Evolutionary conservation across 2,329 filamentous ascomycete species (phyloP).

Genomic region (Colletotrichum zoysiae): DNA sequence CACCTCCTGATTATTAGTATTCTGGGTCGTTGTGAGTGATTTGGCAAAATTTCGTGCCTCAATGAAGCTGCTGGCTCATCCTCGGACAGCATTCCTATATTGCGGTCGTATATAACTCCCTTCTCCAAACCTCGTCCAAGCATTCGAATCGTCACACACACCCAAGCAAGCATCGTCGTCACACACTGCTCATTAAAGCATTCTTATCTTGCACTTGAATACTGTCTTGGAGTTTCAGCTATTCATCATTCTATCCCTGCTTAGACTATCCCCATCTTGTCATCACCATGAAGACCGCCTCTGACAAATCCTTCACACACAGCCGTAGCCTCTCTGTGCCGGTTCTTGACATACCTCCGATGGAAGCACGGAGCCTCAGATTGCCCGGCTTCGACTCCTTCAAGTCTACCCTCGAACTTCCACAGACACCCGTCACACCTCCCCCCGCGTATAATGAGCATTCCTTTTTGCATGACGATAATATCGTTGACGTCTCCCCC

Average conservation of each 20-base stretch:
- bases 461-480: conserved; percentile 12
- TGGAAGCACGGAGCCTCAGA: not conserved
- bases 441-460: conserved; percentile 17
- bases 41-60: not conserved
- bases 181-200: not conserved
- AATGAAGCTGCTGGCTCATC: not conserved
- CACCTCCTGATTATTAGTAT: not conserved
- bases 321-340: conserved; percentile 19
- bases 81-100: too few relatives aligned
- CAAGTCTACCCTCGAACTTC: conserved; percentile 6
- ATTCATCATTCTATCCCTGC: not conserved
- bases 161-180: not conserved
- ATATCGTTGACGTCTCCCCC: not conserved
- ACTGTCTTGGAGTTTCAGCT: not conserved
- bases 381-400: not conserved
- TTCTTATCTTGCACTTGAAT: not conserved
- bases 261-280: not conserved
- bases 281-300: not conserved
- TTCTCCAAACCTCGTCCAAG: not conserved
- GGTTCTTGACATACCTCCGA: not conserved
- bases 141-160: not conserved
- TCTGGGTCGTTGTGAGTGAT: not conserved
- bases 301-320: conserved; percentile 4
- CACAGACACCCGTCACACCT: conserved; percentile 2
- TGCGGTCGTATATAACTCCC: not conserved